Evolutionary conservation across 1,139 yeast species (phyloP).

Genomic region (Scheffersomyces quercinus): DNA sequence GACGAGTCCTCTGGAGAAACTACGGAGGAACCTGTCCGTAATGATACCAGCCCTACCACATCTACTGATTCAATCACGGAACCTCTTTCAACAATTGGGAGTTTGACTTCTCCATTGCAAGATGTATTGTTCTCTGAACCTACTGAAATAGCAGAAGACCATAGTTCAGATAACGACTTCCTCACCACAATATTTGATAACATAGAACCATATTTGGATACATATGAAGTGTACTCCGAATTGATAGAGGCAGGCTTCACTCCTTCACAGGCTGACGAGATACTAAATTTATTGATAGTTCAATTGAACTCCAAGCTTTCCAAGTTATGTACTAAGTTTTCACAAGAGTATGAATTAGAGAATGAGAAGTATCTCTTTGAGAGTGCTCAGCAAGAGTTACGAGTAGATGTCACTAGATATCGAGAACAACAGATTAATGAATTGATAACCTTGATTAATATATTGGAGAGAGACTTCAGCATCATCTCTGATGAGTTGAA

Average conservation of each 20-base stretch:
- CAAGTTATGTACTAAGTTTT: conserved; percentile 56
- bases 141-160: neutral
- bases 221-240: conserved; percentile 45
- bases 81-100: too few relatives aligned
- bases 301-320: conserved; percentile 57
- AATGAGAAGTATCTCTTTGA: conserved; percentile 87
- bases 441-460: conserved; percentile 63
- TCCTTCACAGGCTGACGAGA: conserved; percentile 51
- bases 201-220: conserved; percentile 54
- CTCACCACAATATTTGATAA: conserved; percentile 31
- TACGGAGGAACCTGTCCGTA: too few relatives aligned
- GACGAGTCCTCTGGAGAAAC: too few relatives aligned
- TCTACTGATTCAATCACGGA: too few relatives aligned
- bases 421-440: conserved; percentile 74
- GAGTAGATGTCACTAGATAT: conserved; percentile 75
- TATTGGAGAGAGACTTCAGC: conserved; percentile 71
- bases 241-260: conserved; percentile 51
- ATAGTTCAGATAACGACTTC: conserved; percentile 7
- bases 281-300: conserved; percentile 50
- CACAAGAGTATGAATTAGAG: conserved; percentile 72
- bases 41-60: too few relatives aligned
- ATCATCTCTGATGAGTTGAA: conserved; percentile 75
- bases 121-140: neutral
- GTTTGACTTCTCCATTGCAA: too few relatives aligned
- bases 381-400: conserved; percentile 87